These are phyloP conservation scores for Poterioochromonas sp. DNA, from an alignment of 352 stramenopile genomes.

Conservation along the genomic window DNA sequence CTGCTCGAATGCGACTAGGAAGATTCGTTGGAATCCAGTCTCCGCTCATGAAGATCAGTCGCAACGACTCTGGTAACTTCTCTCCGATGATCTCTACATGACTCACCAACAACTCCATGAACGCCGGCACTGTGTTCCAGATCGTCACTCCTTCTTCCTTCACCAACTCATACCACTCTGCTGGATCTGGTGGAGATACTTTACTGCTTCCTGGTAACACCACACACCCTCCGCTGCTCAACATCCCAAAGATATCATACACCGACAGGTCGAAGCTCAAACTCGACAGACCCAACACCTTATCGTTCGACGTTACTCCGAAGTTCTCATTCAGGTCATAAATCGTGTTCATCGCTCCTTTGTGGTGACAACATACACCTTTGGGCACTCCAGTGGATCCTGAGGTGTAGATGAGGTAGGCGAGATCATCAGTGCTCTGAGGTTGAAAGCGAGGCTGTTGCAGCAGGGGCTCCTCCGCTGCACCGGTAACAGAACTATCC, in stretches of 20 bases:
- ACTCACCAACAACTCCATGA: conserved; percentile 36
- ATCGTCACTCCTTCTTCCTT: conserved; percentile 23
- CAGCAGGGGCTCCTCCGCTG: neutral
- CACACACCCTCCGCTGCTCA: neutral
- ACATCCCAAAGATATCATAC: conserved; percentile 40
- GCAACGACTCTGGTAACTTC: conserved; percentile 3
- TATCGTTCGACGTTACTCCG: neutral
- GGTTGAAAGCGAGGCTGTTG: neutral
- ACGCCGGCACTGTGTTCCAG: conserved; percentile 39
- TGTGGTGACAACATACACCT: conserved; percentile 36
- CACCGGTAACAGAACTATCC: neutral
- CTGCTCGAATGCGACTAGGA: conserved; percentile 18
- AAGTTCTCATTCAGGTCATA: conserved; percentile 34
- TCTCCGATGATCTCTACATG: conserved; percentile 4
- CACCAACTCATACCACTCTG: conserved; percentile 21
- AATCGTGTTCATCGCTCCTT: conserved; percentile 38
- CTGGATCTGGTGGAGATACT: conserved; percentile 19
- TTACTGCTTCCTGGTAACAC: conserved; percentile 17
- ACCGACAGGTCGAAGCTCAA: conserved; percentile 40
- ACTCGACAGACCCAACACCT: conserved; percentile 30
- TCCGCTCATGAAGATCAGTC: conserved; percentile 30
- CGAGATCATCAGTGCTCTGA: neutral
- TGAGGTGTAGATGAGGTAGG: conserved; percentile 42
- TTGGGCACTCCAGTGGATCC: conserved; percentile 38
- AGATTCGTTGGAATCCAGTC: conserved; percentile 35